A percentile compares a stretch with the other conserved stretches of the same genome.
Conservation (phyloP, 225 moss, liverwort and hornwort species). For the Pseudisothecium myosuroides region DNA sequence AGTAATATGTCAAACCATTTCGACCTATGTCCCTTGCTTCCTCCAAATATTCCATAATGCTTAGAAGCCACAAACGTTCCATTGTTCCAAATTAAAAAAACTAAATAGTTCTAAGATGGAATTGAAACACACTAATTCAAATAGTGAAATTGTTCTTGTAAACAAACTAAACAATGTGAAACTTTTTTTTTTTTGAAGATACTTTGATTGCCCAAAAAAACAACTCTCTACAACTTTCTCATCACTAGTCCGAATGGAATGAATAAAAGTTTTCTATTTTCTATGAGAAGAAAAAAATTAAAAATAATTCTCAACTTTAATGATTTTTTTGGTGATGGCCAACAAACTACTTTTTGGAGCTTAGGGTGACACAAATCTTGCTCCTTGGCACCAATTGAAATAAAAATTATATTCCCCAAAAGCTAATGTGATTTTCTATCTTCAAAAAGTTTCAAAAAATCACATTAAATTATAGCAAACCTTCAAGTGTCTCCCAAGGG, state of each 20-base stretch:
- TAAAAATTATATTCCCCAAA: too few relatives aligned
- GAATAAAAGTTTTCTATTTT: background rate
- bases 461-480: background rate
- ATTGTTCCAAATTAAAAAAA: background rate
- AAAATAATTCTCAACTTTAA: background rate
- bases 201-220: background rate
- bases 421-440: too few relatives aligned
- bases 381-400: background rate
- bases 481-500: background rate
- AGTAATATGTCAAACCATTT: background rate
- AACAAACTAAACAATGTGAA: background rate
- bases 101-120: background rate
- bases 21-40: rapidly evolving
- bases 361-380: background rate
- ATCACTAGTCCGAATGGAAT: background rate
- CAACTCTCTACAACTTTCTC: background rate
- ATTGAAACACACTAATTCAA: background rate
- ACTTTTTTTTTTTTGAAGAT: background rate
- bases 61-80: rapidly evolving
- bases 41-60: background rate
- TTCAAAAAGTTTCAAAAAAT: background rate
- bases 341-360: too few relatives aligned
- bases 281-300: background rate
- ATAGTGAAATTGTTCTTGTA: background rate
- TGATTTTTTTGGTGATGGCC: too few relatives aligned